These are phyloP conservation scores for Hyaloscypha bicolor DNA, from an alignment of 495 filamentous ascomycete species.

Conservation along the genomic window DNA sequence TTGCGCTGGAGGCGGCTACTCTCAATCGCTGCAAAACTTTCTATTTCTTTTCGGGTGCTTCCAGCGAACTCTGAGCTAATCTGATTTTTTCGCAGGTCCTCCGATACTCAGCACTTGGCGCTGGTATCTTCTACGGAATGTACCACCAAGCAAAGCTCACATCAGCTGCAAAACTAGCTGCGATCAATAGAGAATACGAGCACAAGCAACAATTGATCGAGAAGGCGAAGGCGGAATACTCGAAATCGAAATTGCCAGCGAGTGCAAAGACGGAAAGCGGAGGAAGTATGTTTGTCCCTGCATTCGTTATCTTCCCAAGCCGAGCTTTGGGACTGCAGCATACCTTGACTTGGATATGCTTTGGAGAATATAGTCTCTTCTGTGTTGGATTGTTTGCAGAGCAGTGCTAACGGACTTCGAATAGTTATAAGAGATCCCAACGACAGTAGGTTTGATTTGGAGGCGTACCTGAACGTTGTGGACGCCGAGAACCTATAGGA, in stretches of 20 bases:
- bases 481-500: slow-evolving; percentile 52
- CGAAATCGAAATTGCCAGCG: slow-evolving; percentile 64
- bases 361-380: neutral
- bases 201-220: slow-evolving; percentile 86
- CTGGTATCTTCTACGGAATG: slow-evolving; percentile 90
- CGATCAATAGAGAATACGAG: slow-evolving; percentile 76
- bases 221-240: slow-evolving; percentile 88
- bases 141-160: slow-evolving; percentile 82
- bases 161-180: slow-evolving; percentile 62
- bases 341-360: neutral
- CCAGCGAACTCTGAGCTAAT: slow-evolving; percentile 6
- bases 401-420: slow-evolving; percentile 28
- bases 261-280: slow-evolving; percentile 42
- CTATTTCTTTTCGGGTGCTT: neutral
- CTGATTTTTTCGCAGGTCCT: slow-evolving; percentile 66
- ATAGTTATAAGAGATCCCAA: slow-evolving; percentile 82
- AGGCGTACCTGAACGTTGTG: slow-evolving; percentile 74
- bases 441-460: slow-evolving; percentile 87
- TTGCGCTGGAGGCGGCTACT: neutral
- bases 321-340: neutral
- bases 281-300: slow-evolving; percentile 25
- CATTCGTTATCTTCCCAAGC: neutral
- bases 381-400: neutral
- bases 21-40: slow-evolving; percentile 3
- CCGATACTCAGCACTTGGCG: slow-evolving; percentile 86